Percentiles rank a stretch among this genome's conserved stretches.
These are phyloP conservation scores for Elsinoe australis DNA, from an alignment of 2,329 filamentous ascomycete genomes.

Conservation along the genomic window DNA sequence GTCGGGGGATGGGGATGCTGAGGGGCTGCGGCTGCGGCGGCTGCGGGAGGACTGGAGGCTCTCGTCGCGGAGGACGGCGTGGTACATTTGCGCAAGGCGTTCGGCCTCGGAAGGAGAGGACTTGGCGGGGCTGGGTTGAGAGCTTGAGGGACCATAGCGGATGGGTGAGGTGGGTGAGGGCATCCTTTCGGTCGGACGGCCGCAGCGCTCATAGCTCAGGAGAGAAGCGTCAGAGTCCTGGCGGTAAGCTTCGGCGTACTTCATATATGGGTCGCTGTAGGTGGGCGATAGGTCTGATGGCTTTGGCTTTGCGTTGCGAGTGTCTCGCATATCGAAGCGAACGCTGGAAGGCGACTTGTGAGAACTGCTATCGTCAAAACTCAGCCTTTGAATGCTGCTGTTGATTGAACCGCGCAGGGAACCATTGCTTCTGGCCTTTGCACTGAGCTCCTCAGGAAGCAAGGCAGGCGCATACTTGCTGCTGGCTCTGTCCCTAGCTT, in stretches of 20 bases:
- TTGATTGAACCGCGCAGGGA: constrained; percentile 20
- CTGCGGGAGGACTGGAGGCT: constrained; percentile 3
- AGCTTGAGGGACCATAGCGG: not conserved
- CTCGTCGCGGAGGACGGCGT: constrained; percentile 22
- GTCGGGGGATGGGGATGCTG: constrained; percentile 17
- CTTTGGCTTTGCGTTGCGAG: not conserved
- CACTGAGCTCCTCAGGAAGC: constrained; percentile 29
- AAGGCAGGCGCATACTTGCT: constrained; percentile 18
- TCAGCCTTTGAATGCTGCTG: constrained; percentile 10
- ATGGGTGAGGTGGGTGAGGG: not conserved
- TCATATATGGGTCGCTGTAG: not conserved
- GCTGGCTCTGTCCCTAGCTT: constrained; percentile 21
- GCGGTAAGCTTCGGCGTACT: constrained; percentile 7
- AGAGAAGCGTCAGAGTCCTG: constrained; percentile 13
- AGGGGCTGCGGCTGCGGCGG: constrained; percentile 20
- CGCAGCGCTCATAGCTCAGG: constrained; percentile 20
- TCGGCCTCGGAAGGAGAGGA: constrained; percentile 10
- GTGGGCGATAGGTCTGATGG: not conserved
- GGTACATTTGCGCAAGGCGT: constrained; percentile 23
- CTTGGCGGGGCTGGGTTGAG: not conserved
- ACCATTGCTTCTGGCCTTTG: constrained; percentile 20
- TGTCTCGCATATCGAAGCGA: not conserved
- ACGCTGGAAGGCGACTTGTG: not conserved
- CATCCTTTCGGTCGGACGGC: constrained; percentile 16
- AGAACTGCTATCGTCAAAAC: constrained; percentile 16